A percentile compares a stretch with the other conserved stretches of the same genome.
Evolutionary conservation across 495 filamentous ascomycete species (phyloP).

Genomic region (Neurospora tetraspora): DNA sequence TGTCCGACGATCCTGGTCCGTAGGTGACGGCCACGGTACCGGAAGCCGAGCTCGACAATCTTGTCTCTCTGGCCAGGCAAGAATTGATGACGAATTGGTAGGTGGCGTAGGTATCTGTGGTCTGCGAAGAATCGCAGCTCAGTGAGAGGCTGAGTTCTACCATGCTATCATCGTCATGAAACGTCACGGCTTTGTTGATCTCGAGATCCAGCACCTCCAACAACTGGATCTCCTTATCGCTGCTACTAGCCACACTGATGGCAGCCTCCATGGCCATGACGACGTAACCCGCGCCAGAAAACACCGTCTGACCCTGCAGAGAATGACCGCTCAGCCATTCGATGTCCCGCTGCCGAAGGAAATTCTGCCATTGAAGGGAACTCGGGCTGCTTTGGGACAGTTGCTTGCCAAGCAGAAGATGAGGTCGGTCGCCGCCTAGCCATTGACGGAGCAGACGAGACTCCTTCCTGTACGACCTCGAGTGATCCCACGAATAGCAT

Average conservation of each 20-base stretch:
- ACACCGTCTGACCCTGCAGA: constrained; percentile 31
- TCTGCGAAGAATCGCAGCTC: background rate
- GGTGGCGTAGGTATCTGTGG: background rate
- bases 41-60: background rate
- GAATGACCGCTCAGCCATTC: constrained; percentile 38
- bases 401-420: constrained; percentile 33
- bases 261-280: constrained; percentile 37
- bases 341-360: constrained; percentile 23
- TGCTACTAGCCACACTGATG: background rate
- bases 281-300: constrained; percentile 45
- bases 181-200: constrained; percentile 8
- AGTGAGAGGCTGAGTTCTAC: background rate
- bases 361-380: constrained; percentile 35
- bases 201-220: constrained; percentile 14
- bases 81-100: background rate
- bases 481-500: constrained; percentile 41
- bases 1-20: background rate
- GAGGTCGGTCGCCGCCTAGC: constrained; percentile 10
- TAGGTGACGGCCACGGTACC: background rate
- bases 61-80: background rate
- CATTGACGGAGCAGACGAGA: constrained; percentile 22
- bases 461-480: constrained; percentile 33
- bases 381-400: constrained; percentile 16
- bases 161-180: constrained; percentile 5
- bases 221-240: background rate